These are phyloP conservation scores for Irpex rosettiformis DNA, from an alignment of 1,284 basidiomycete genomes.

Conservation along the genomic window DNA sequence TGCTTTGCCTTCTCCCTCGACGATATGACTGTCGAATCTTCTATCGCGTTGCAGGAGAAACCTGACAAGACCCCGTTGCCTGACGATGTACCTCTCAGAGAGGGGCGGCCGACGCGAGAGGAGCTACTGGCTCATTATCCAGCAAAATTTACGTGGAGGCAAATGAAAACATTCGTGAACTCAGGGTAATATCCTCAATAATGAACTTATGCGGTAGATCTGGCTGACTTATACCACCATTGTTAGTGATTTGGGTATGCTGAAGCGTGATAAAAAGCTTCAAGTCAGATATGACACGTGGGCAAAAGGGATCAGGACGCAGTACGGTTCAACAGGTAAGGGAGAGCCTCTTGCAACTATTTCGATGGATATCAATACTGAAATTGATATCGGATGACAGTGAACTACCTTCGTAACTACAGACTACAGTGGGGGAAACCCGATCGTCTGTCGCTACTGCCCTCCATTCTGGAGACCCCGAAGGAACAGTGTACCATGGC, in stretches of 20 bases:
- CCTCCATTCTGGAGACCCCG: conserved; percentile 22
- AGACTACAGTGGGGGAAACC: conserved; percentile 72
- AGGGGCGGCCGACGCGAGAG: conserved; percentile 61
- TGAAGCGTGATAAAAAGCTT: conserved; percentile 69
- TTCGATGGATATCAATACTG: background rate
- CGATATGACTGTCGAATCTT: conserved; percentile 16
- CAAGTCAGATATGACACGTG: conserved; percentile 66
- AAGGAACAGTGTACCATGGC: background rate
- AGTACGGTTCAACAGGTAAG: conserved; percentile 68
- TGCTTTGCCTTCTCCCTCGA: conserved; percentile 11
- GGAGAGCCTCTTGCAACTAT: background rate
- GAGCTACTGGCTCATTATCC: conserved; percentile 69
- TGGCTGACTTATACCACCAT: background rate
- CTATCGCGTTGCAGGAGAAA: background rate
- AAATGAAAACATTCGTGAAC: conserved; percentile 73
- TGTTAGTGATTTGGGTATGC: conserved; percentile 65
- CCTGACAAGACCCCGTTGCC: conserved; percentile 1
- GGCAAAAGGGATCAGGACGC: conserved; percentile 46
- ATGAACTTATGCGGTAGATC: background rate
- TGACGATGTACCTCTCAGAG: conserved; percentile 38
- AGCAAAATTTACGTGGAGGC: conserved; percentile 68
- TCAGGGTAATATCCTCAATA: conserved; percentile 48
- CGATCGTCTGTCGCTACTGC: conserved; percentile 54
- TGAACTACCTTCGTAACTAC: conserved; percentile 60
- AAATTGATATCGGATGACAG: conserved; percentile 31